phyloP scores from a whole-genome alignment of 2,329 filamentous ascomycete species.

The Cryphonectria radicalis region DNA sequence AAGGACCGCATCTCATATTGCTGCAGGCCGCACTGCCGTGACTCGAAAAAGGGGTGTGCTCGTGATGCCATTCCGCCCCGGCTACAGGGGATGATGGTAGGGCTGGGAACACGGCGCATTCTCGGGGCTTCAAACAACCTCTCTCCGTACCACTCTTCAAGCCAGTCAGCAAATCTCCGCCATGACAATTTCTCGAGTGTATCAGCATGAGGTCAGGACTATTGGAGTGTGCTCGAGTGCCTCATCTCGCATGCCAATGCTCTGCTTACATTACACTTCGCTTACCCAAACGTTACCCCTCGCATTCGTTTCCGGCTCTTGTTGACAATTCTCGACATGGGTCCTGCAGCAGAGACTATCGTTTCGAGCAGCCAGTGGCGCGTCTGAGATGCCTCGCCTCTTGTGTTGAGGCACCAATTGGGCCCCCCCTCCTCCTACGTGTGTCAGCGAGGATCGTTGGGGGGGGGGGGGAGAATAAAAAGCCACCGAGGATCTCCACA shows the following conservation, averaged over 20 bases:
- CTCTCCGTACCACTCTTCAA: not conserved
- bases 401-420: not conserved
- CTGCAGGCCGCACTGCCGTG: conserved; percentile 11
- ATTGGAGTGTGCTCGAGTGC: conserved; percentile 7
- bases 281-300: not conserved
- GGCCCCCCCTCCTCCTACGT: not conserved
- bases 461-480: not conserved
- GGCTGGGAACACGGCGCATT: conserved; percentile 5
- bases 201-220: not conserved
- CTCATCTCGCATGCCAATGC: conserved; percentile 10
- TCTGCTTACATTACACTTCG: not conserved
- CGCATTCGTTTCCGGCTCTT: not conserved
- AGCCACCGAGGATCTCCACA: not conserved
- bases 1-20: not conserved
- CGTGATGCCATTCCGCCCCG: conserved; percentile 2
- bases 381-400: not conserved
- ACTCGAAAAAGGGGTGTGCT: not conserved
- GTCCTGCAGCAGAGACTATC: not conserved
- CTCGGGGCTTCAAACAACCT: conserved; percentile 2
- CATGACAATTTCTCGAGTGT: not conserved
- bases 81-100: conserved; percentile 1
- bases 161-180: conserved; percentile 6
- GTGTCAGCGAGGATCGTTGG: not conserved
- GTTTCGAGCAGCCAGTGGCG: not conserved
- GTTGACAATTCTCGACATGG: not conserved